Percentiles rank a stretch among this genome's conserved stretches.
Evolutionary conservation across 495 filamentous ascomycete genomes (phyloP).

Genomic region (Lasiosphaeria ovina): DNA sequence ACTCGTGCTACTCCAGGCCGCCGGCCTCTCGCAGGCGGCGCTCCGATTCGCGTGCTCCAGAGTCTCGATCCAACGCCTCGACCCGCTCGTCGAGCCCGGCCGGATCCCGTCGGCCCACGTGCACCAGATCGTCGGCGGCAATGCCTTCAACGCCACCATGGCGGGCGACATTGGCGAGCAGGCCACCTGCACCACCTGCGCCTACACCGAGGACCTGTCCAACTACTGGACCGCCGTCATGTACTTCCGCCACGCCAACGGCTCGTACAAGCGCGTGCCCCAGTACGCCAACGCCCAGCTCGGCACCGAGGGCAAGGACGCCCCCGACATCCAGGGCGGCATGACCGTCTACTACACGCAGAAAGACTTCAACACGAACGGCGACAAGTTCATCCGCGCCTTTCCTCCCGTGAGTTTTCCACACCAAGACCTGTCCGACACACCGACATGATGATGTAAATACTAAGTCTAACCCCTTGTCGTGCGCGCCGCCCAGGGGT

Average conservation of each 20-base stretch:
- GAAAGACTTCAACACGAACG: constrained; percentile 34
- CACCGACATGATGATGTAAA: too few relatives aligned
- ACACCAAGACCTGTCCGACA: constrained; percentile 41
- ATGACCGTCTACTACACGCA: constrained; percentile 45
- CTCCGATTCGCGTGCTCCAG: constrained; percentile 44
- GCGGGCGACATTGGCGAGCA: constrained; percentile 38
- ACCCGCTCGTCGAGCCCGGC: constrained; percentile 40
- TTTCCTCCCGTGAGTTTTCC: constrained; percentile 51
- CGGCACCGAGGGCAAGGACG: constrained; percentile 37
- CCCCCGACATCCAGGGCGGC: constrained; percentile 38
- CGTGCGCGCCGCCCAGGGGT: constrained; percentile 38
- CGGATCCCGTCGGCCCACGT: constrained; percentile 38
- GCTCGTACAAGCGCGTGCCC: constrained; percentile 40
- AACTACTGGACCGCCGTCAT: constrained; percentile 42
- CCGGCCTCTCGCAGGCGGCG: constrained; percentile 37
- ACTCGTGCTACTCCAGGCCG: constrained; percentile 33
- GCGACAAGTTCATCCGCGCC: constrained; percentile 41
- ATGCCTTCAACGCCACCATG: constrained; percentile 47
- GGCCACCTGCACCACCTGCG: constrained; percentile 27
- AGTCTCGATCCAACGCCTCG: constrained; percentile 41
- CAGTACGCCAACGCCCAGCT: constrained; percentile 36
- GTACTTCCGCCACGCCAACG: constrained; percentile 45
- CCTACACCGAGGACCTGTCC: constrained; percentile 17
- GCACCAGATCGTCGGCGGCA: constrained; percentile 46
- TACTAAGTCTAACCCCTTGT: constrained; percentile 35